These are phyloP conservation scores for Protomyces arabidopsidicola DNA, from an alignment of 1,139 yeast genomes.

Conservation along the genomic window DNA sequence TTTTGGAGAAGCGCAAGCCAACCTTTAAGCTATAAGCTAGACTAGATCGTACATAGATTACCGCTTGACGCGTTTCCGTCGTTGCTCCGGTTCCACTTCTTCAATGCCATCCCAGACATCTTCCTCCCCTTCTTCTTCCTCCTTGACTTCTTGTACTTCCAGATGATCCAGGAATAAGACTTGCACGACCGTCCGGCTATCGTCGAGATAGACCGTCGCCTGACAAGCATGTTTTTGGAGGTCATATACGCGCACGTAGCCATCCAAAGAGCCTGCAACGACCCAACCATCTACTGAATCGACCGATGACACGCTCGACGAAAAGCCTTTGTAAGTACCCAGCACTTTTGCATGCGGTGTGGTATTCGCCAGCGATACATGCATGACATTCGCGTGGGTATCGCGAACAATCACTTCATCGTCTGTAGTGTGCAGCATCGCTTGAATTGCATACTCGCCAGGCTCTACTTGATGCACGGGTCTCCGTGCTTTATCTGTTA, in stretches of 20 bases:
- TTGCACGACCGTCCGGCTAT: not conserved
- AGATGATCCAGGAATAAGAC: not conserved
- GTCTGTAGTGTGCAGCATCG: not conserved
- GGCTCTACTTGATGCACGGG: conserved; percentile 31
- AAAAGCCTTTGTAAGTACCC: conserved; percentile 14
- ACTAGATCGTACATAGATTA: conserved; percentile 14
- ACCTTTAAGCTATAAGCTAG: conserved; percentile 37
- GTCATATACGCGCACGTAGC: conserved; percentile 7
- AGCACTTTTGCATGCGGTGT: not conserved
- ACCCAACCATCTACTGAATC: not conserved
- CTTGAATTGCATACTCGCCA: conserved; percentile 10
- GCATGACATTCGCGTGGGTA: conserved; percentile 14
- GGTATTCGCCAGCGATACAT: not conserved
- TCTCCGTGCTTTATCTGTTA: conserved; percentile 36
- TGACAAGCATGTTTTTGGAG: not conserved
- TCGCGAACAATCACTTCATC: conserved; percentile 4
- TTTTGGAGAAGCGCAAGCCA: conserved; percentile 48
- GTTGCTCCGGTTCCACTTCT: not conserved
- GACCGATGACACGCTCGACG: conserved; percentile 5
- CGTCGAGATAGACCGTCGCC: conserved; percentile 4
- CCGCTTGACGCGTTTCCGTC: not conserved
- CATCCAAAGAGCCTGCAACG: conserved; percentile 18
- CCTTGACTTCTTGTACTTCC: not conserved
- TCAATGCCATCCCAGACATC: conserved; percentile 21
- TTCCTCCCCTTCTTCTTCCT: conserved; percentile 13